Conservation (phyloP, 2,329 filamentous ascomycete genomes). For the Emergomyces pasteurianus region DNA sequence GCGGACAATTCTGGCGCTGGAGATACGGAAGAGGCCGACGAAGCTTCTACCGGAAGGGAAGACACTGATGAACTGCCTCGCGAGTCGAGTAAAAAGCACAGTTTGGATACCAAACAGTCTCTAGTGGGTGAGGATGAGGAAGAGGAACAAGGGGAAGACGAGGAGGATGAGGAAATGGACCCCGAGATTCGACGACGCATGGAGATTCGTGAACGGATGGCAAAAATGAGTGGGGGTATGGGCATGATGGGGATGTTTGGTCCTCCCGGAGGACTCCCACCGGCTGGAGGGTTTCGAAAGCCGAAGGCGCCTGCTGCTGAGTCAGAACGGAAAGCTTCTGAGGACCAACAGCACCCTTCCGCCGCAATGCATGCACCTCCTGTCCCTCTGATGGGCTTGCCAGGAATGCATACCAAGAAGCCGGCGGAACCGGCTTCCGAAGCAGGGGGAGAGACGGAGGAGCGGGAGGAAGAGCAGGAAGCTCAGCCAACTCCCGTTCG, state of each 20-base stretch:
- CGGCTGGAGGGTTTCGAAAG: slow-evolving; percentile 22
- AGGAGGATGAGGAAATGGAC: slow-evolving; percentile 57
- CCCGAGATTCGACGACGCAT: slow-evolving; percentile 75
- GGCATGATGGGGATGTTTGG: slow-evolving; percentile 89
- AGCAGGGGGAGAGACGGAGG: slow-evolving; percentile 41
- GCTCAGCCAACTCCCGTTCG: slow-evolving; percentile 25
- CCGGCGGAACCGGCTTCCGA: slow-evolving; percentile 37
- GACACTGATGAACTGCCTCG: slow-evolving; percentile 52
- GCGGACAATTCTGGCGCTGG: slow-evolving; percentile 53
- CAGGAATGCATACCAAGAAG: slow-evolving; percentile 46
- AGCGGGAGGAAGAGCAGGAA: slow-evolving; percentile 44
- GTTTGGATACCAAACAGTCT: slow-evolving; percentile 9
- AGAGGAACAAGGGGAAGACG: slow-evolving; percentile 35
- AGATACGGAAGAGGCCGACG: slow-evolving; percentile 51
- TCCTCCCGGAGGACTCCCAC: slow-evolving; percentile 46
- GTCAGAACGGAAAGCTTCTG: slow-evolving; percentile 20
- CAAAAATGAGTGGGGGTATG: slow-evolving; percentile 97
- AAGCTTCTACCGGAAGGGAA: slow-evolving; percentile 56
- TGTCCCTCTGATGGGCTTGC: slow-evolving; percentile 49
- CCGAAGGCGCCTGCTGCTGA: slow-evolving; percentile 32
- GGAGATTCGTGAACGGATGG: slow-evolving; percentile 88
- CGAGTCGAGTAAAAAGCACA: slow-evolving; percentile 6
- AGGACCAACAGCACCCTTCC: slow-evolving; percentile 20
- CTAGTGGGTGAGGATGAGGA: slow-evolving; percentile 38
- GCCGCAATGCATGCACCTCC: slow-evolving; percentile 28